A percentile compares a stretch with the other conserved stretches of the same genome.
Conservation (phyloP, 2,329 filamentous ascomycete genomes). For the Aphanoascus verrucosus region DNA sequence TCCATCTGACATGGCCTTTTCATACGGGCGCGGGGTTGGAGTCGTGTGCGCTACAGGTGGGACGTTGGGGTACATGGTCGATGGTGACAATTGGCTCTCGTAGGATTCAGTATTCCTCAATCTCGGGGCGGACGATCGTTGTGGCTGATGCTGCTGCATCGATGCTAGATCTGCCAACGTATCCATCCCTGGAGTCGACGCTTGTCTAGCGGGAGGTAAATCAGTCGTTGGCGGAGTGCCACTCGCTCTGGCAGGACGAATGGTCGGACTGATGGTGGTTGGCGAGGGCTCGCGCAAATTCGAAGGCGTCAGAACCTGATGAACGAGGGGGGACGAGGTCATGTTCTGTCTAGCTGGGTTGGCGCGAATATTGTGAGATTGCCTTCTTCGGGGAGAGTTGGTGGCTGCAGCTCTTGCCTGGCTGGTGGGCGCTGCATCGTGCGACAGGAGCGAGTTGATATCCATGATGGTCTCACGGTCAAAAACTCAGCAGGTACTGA, state of each 20-base stretch:
- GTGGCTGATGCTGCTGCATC: slow-evolving; percentile 38
- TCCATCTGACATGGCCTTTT: slow-evolving; percentile 37
- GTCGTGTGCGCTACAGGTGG: slow-evolving; percentile 24
- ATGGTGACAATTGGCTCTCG: slow-evolving; percentile 35
- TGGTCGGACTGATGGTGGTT: slow-evolving; percentile 25
- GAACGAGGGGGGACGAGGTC: slow-evolving; percentile 35
- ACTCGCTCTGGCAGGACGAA: slow-evolving; percentile 10
- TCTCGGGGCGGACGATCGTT: slow-evolving; percentile 27
- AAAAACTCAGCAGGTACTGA: neutral
- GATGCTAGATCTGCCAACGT: slow-evolving; percentile 40
- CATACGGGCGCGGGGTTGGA: slow-evolving; percentile 35
- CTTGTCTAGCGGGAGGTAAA: slow-evolving; percentile 29
- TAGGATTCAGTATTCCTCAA: slow-evolving; percentile 30
- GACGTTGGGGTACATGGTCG: slow-evolving; percentile 21
- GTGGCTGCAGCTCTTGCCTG: slow-evolving; percentile 18
- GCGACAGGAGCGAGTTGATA: slow-evolving; percentile 39
- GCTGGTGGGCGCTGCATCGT: slow-evolving; percentile 32
- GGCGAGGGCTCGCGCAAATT: slow-evolving; percentile 31
- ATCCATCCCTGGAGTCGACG: slow-evolving; percentile 40
- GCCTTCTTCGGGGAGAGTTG: slow-evolving; percentile 5
- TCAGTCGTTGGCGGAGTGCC: slow-evolving; percentile 29
- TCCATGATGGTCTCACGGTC: slow-evolving; percentile 27
- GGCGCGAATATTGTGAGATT: slow-evolving; percentile 28
- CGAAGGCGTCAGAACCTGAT: slow-evolving; percentile 30
- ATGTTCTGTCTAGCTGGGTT: slow-evolving; percentile 29